Conservation (phyloP, 768 basidiomycete genomes). For the Naganishia onofrii region DNA sequence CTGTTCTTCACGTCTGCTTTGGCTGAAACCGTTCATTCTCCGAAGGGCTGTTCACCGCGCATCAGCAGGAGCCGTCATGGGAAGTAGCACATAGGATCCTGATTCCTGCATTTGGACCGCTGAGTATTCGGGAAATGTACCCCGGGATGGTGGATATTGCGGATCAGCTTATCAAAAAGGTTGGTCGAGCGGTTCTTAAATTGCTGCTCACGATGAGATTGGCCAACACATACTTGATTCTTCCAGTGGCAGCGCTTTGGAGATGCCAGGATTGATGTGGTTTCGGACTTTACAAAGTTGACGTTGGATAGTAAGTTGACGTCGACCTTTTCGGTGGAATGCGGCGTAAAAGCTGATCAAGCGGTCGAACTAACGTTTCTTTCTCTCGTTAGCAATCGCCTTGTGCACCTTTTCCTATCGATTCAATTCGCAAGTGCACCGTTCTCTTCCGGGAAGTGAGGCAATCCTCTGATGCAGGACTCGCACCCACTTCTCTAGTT, state of each 20-base stretch:
- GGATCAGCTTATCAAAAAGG: constrained; percentile 56
- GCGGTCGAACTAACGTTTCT: not conserved
- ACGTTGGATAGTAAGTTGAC: constrained; percentile 54
- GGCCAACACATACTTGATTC: constrained; percentile 7
- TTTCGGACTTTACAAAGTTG: constrained; percentile 58
- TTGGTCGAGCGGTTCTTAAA: constrained; percentile 51
- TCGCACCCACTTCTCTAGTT: constrained; percentile 16
- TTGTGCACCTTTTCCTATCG: constrained; percentile 57
- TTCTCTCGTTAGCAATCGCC: constrained; percentile 48
- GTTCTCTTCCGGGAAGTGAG: not conserved
- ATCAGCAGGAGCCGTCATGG: constrained; percentile 57
- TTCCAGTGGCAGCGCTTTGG: constrained; percentile 53
- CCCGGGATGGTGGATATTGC: constrained; percentile 58
- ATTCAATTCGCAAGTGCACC: constrained; percentile 55
- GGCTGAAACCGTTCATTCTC: not conserved
- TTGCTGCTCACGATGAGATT: constrained; percentile 27
- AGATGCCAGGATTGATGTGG: constrained; percentile 54
- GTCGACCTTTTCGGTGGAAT: not conserved
- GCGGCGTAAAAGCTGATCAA: not conserved
- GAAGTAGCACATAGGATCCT: constrained; percentile 52
- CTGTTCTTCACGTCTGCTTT: not conserved
- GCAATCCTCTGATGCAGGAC: no score
- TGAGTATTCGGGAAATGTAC: constrained; percentile 57
- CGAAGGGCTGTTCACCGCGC: constrained; percentile 50
- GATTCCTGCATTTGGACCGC: constrained; percentile 56